phyloP scores from a whole-genome alignment of 140 eudicot genomes.

The Anethum foeniculum region DNA sequence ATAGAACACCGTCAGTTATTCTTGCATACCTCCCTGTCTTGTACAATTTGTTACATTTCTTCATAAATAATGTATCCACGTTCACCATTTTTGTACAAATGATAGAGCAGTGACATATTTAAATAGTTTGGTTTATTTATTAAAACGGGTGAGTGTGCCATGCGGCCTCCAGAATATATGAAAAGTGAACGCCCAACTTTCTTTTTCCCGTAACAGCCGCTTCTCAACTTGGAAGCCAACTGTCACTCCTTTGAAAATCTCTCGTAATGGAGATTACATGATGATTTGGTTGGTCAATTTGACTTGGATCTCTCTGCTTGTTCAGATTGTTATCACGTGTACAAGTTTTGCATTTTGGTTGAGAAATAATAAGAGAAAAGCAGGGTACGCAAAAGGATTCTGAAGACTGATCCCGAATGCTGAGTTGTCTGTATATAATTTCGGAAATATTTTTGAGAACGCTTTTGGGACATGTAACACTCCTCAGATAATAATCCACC shows the following conservation, averaged over 20 bases:
- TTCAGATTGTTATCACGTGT: background rate
- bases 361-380: no score
- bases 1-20: background rate
- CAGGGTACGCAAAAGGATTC: no score
- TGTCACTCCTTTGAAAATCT: conserved; percentile 3
- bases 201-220: background rate
- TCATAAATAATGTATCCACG: background rate
- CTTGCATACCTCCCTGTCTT: background rate
- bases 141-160: background rate
- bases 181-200: background rate
- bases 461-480: no score
- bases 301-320: background rate
- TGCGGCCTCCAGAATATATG: background rate
- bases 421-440: no score
- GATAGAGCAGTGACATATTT: background rate
- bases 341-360: background rate
- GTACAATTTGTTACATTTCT: background rate
- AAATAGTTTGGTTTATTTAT: background rate
- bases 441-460: no score
- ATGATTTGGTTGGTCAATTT: background rate
- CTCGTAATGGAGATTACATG: background rate
- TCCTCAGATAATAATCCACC: no score
- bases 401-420: no score
- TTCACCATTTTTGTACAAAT: background rate
- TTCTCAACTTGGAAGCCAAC: background rate